Conservation (phyloP, 129 eudicot genomes). For the Arctium lappa region DNA sequence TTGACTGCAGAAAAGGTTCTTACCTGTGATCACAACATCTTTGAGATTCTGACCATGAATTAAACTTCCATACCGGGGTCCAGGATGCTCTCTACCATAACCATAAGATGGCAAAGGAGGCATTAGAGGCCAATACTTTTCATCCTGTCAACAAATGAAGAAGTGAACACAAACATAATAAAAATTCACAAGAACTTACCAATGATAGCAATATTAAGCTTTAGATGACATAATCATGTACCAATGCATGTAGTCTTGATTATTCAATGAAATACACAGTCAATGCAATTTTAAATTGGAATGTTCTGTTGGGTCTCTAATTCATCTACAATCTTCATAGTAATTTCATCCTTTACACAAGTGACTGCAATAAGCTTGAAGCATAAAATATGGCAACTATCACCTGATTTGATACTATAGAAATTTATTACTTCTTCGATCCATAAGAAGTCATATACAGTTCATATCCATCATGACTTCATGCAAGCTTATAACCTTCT, state of each 20-base stretch:
- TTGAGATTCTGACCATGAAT: constrained; percentile 78
- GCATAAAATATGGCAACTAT: no score
- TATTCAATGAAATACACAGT: not conserved
- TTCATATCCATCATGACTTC: no score
- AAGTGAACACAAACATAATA: not conserved
- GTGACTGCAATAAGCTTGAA: no score
- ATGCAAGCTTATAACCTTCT: no score
- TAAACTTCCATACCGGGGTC: constrained; percentile 80
- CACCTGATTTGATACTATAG: no score
- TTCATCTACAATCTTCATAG: no score
- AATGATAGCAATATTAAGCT: not conserved
- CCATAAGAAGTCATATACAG: no score
- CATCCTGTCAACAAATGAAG: constrained; percentile 46
- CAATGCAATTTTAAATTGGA: not conserved
- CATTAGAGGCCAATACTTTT: constrained; percentile 68
- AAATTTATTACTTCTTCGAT: no score
- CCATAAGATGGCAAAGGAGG: constrained; percentile 88
- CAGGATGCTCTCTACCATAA: constrained; percentile 72
- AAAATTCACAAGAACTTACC: not conserved
- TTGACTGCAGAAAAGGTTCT: constrained; percentile 8
- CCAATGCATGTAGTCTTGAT: not conserved
- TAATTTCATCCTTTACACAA: no score
- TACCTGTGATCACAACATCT: constrained; percentile 79
- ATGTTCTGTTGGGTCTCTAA: not conserved
- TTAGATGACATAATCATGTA: not conserved